Evolutionary conservation across 805 yeast genomes (phyloP).

Genomic region (Candida quercuum): DNA sequence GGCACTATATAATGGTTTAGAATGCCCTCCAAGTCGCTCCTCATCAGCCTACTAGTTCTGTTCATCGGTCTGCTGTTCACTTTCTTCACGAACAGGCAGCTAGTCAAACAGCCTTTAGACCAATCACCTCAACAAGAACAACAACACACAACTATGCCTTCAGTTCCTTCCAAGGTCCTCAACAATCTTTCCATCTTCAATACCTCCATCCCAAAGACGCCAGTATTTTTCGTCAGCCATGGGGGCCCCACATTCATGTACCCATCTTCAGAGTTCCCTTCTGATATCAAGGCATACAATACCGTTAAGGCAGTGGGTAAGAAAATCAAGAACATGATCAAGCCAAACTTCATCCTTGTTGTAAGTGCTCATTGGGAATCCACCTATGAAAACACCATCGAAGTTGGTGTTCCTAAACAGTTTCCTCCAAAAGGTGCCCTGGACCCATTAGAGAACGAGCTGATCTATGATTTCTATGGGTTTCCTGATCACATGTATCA

Average conservation of each 20-base stretch:
- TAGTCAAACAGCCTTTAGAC: too few species aligned
- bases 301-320: conserved; percentile 45
- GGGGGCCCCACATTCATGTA: conserved; percentile 82
- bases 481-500: conserved; percentile 63
- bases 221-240: conserved; percentile 70
- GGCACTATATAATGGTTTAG: too few species aligned
- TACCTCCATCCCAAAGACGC: conserved; percentile 28
- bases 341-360: conserved; percentile 62
- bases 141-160: too few species aligned
- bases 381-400: conserved; percentile 32
- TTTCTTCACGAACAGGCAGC: too few species aligned
- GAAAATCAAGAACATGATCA: conserved; percentile 39
- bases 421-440: conserved; percentile 1
- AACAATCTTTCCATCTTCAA: conserved; percentile 11
- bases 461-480: conserved; percentile 72
- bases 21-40: too few species aligned
- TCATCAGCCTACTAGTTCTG: too few species aligned
- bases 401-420: conserved; percentile 39
- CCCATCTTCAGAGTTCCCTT: conserved; percentile 40
- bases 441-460: conserved; percentile 38
- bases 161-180: too few species aligned
- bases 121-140: neutral
- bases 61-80: too few species aligned
- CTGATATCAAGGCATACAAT: conserved; percentile 56
- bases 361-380: conserved; percentile 82